phyloP scores from a whole-genome alignment of 805 yeast genomes.

The Kazachstania martiniae region DNA sequence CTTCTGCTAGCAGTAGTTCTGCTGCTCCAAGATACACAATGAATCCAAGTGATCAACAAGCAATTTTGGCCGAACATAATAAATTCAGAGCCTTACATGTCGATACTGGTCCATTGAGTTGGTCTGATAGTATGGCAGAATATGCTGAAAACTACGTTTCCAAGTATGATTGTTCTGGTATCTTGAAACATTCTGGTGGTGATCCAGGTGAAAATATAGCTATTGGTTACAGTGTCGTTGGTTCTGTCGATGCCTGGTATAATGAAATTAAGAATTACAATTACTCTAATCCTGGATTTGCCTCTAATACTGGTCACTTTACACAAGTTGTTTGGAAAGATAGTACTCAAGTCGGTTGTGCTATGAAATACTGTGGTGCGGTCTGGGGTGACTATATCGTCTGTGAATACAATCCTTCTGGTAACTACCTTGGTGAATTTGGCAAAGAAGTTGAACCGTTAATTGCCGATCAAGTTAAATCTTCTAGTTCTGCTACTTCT shows the following conservation, averaged over 20 bases:
- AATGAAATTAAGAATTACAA: conserved; percentile 47
- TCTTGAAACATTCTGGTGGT: conserved; percentile 45
- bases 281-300: conserved; percentile 38
- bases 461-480: neutral
- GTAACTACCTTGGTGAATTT: conserved; percentile 54
- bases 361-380: conserved; percentile 45
- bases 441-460: conserved; percentile 21
- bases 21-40: too few species aligned
- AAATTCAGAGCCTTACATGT: conserved; percentile 30
- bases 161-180: conserved; percentile 43
- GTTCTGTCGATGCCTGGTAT: conserved; percentile 64
- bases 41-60: too few species aligned
- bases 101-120: conserved; percentile 30
- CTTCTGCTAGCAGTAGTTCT: too few species aligned
- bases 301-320: conserved; percentile 49
- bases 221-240: conserved; percentile 37
- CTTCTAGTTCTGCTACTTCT: neutral
- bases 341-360: conserved; percentile 60
- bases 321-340: conserved; percentile 66
- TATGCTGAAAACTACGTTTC: conserved; percentile 43
- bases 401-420: conserved; percentile 68
- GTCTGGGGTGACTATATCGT: conserved; percentile 52
- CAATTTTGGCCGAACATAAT: conserved; percentile 33
- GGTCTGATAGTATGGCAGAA: conserved; percentile 36
- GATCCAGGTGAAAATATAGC: conserved; percentile 69